phyloP scores from a whole-genome alignment of 2,329 filamentous ascomycete genomes.

The Mollisia scopiformis region DNA sequence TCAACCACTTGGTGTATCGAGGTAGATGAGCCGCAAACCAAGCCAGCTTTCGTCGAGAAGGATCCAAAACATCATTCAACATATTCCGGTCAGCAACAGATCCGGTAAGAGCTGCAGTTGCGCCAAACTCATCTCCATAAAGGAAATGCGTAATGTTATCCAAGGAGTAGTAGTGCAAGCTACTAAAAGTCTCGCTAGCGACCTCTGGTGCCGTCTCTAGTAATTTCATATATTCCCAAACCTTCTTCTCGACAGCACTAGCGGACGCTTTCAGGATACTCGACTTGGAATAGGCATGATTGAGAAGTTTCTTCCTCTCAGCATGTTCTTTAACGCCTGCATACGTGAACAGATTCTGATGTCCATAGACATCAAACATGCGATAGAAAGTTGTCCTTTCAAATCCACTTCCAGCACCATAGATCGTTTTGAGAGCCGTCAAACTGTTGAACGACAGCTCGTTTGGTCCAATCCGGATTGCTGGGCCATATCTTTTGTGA shows the following conservation, averaged over 20 bases:
- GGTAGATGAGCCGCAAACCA: conserved; percentile 54
- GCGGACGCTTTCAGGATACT: conserved; percentile 41
- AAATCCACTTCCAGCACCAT: conserved; percentile 55
- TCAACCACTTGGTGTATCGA: conserved; percentile 50
- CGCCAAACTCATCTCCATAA: conserved; percentile 47
- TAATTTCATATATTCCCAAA: conserved; percentile 43
- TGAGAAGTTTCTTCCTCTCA: conserved; percentile 54
- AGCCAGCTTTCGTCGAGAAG: conserved; percentile 45
- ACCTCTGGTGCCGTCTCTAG: conserved; percentile 40
- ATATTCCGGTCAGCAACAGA: conserved; percentile 42
- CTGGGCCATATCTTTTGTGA: conserved; percentile 22
- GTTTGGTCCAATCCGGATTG: conserved; percentile 35
- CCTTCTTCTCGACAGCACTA: conserved; percentile 43
- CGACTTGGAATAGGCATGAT: conserved; percentile 56
- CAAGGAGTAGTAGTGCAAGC: conserved; percentile 55
- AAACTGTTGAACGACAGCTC: conserved; percentile 40
- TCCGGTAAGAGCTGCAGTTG: conserved; percentile 47
- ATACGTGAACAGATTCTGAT: conserved; percentile 56
- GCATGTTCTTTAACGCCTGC: conserved; percentile 45
- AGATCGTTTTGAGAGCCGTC: conserved; percentile 53
- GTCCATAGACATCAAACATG: conserved; percentile 58
- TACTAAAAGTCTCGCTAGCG: conserved; percentile 49
- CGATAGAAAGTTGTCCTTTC: conserved; percentile 48
- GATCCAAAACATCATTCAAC: conserved; percentile 52
- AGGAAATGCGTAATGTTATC: conserved; percentile 56